Percentiles rank a stretch among this genome's conserved stretches.
These are phyloP conservation scores for Neocatenulostroma microsporum DNA, from an alignment of 2,329 filamentous ascomycete genomes.

Conservation along the genomic window DNA sequence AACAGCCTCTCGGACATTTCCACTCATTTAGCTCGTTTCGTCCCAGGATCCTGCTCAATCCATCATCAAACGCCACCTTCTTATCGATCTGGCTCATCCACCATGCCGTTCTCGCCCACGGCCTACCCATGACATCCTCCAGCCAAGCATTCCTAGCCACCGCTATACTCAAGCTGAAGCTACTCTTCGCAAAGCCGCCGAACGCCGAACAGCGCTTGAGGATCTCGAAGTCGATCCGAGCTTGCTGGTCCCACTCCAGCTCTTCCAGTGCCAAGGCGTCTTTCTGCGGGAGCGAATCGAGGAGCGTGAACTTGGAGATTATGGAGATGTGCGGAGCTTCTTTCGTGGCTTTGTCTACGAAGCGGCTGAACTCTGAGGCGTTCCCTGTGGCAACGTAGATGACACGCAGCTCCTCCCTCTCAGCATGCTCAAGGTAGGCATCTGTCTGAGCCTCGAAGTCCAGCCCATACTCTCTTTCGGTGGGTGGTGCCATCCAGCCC, in stretches of 20 bases:
- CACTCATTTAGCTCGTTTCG: constrained; percentile 20
- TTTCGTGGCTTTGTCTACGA: constrained; percentile 31
- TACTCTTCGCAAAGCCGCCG: constrained; percentile 39
- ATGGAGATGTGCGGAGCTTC: constrained; percentile 31
- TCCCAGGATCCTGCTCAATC: constrained; percentile 21
- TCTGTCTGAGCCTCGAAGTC: constrained; percentile 32
- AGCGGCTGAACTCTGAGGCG: constrained; percentile 29
- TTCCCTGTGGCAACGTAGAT: constrained; percentile 42
- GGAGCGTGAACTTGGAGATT: constrained; percentile 38
- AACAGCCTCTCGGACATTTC: constrained; percentile 22
- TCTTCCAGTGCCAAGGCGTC: constrained; percentile 30
- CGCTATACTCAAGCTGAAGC: constrained; percentile 43
- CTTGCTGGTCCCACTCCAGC: constrained; percentile 44
- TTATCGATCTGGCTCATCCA: no score
- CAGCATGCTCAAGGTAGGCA: constrained; percentile 32
- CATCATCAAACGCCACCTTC: constrained; percentile 23
- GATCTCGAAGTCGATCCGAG: constrained; percentile 46
- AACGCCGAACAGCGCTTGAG: constrained; percentile 39
- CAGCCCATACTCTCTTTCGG: no score
- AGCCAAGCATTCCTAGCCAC: constrained; percentile 33
- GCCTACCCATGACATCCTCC: constrained; percentile 20
- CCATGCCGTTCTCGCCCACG: no score
- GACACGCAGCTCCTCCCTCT: constrained; percentile 22
- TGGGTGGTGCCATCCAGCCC: constrained; percentile 22
- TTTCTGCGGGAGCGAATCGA: constrained; percentile 33